These are phyloP conservation scores for Gymnopus androsaceus DNA, from an alignment of 1,284 basidiomycete species.

Conservation along the genomic window DNA sequence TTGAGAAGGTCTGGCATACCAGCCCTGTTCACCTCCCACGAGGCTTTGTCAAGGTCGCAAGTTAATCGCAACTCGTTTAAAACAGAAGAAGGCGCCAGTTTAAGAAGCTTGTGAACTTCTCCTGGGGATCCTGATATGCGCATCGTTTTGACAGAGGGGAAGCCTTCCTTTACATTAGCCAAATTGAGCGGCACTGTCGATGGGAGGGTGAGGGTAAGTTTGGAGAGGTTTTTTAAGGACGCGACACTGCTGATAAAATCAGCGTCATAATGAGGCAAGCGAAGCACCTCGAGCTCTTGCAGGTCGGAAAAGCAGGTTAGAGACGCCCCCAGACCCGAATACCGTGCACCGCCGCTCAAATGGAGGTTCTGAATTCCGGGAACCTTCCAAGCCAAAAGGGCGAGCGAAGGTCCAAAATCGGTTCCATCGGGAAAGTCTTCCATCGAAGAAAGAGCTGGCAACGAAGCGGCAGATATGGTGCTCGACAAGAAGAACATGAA, in stretches of 20 bases:
- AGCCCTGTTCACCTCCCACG: not conserved
- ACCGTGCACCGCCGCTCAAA: not conserved
- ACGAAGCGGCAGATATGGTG: not conserved
- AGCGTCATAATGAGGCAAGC: not conserved
- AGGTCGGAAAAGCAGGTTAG: not conserved
- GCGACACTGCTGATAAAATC: slow-evolving; percentile 4
- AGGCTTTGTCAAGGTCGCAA: not conserved
- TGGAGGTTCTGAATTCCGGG: not conserved
- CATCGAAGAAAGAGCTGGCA: not conserved
- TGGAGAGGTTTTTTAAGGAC: not conserved
- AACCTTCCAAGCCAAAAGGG: slow-evolving; percentile 1
- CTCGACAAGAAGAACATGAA: not conserved
- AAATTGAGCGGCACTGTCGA: not conserved
- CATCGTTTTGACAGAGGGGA: not conserved
- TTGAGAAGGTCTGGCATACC: not conserved
- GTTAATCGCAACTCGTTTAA: not conserved
- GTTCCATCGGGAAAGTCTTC: not conserved
- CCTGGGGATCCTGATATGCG: not conserved
- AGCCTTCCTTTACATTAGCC: not conserved
- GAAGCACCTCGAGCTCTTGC: not conserved
- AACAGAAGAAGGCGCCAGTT: not conserved
- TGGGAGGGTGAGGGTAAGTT: slow-evolving; percentile 2
- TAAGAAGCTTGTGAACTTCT: not conserved
- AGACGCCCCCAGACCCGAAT: slow-evolving; percentile 1
- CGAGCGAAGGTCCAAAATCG: slow-evolving; percentile 2